These are phyloP conservation scores for Ulmus americana DNA, from an alignment of 331 rosid genomes.

Conservation along the genomic window DNA sequence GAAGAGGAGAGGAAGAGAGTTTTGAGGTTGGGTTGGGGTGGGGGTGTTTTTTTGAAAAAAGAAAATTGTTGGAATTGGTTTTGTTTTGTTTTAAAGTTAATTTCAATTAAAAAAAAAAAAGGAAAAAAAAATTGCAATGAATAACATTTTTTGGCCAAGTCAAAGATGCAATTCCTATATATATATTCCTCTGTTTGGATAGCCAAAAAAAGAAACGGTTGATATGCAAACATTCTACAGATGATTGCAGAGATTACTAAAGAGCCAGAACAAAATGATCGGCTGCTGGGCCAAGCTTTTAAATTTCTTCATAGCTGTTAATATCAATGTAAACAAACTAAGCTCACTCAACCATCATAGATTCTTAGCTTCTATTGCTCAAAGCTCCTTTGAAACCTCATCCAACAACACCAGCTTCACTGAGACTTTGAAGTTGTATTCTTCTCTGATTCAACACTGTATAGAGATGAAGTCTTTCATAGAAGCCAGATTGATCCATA, in stretches of 20 bases:
- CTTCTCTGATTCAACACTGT: constrained; percentile 41
- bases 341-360: constrained; percentile 11
- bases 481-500: constrained; percentile 34
- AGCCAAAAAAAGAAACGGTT: too few species aligned
- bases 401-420: constrained; percentile 1
- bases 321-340: neutral
- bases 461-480: constrained; percentile 31
- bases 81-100: too few species aligned
- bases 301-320: neutral
- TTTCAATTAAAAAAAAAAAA: too few species aligned
- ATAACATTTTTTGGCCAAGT: too few species aligned
- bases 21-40: too few species aligned
- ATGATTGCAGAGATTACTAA: neutral
- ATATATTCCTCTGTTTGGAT: too few species aligned
- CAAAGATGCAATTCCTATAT: too few species aligned
- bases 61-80: too few species aligned
- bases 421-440: constrained; percentile 22
- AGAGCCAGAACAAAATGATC: neutral
- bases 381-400: constrained; percentile 15
- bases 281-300: constrained; percentile 2
- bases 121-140: too few species aligned
- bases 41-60: too few species aligned
- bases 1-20: too few species aligned
- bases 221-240: too few species aligned
- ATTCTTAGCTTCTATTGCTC: constrained; percentile 3